Evolutionary conservation across 257 asterid species (phyloP).

Genomic region (Gentiana straminea): DNA sequence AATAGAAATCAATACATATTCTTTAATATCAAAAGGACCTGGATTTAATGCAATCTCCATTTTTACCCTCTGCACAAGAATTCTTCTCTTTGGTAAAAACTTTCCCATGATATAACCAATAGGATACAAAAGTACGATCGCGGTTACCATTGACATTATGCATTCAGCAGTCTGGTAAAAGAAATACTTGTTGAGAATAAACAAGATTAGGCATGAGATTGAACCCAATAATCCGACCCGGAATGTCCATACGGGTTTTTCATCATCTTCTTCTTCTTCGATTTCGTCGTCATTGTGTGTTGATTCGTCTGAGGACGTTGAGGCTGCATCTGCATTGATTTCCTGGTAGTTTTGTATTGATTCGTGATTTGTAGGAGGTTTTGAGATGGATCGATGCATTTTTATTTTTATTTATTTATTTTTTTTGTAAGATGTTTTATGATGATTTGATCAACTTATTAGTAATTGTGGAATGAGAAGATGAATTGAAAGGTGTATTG

Average conservation of each 20-base stretch:
- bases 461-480: too few relatives aligned
- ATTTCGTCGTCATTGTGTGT: neutral
- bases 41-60: constrained; percentile 48
- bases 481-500: too few relatives aligned
- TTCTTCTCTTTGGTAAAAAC: constrained; percentile 33
- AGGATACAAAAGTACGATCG: constrained; percentile 22
- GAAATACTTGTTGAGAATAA: constrained; percentile 34
- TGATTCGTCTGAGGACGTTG: neutral
- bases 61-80: constrained; percentile 23
- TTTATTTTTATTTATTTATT: too few relatives aligned
- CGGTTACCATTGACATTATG: constrained; percentile 34
- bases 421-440: too few relatives aligned
- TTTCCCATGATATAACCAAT: constrained; percentile 40
- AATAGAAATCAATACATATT: constrained; percentile 51
- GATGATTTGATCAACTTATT: too few relatives aligned
- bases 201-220: constrained; percentile 27
- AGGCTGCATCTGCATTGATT: neutral
- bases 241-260: constrained; percentile 52
- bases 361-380: too few relatives aligned
- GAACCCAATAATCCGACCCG: constrained; percentile 45
- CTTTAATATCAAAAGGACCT: constrained; percentile 44
- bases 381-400: too few relatives aligned
- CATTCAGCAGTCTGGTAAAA: constrained; percentile 39
- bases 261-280: constrained; percentile 4
- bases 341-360: too few relatives aligned